phyloP scores from a whole-genome alignment of 2,329 filamentous ascomycete genomes.

The Nemania sp. region DNA sequence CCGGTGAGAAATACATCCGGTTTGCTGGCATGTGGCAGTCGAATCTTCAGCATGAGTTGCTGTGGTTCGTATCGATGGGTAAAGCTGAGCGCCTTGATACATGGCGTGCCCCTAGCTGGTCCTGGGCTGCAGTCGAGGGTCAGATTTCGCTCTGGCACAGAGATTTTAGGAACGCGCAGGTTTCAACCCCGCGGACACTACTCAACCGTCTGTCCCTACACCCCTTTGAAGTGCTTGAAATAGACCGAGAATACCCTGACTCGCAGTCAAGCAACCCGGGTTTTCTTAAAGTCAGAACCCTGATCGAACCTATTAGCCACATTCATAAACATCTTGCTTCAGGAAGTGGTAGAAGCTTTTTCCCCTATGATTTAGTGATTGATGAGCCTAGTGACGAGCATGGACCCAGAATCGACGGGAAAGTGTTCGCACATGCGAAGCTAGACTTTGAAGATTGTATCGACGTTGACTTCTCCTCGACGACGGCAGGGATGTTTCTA shows the following conservation, averaged over 20 bases:
- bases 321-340: neutral
- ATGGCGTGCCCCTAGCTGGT: slow-evolving; percentile 30
- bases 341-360: slow-evolving; percentile 7
- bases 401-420: neutral
- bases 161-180: slow-evolving; percentile 11
- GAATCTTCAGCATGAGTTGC: slow-evolving; percentile 22
- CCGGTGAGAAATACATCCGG: slow-evolving; percentile 18
- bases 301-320: slow-evolving; percentile 9
- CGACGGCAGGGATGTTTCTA: neutral
- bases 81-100: slow-evolving; percentile 1
- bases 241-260: slow-evolving; percentile 10
- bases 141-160: slow-evolving; percentile 21
- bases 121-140: slow-evolving; percentile 29
- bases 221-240: slow-evolving; percentile 18
- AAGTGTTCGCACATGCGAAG: slow-evolving; percentile 14
- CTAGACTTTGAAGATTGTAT: slow-evolving; percentile 11
- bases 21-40: slow-evolving; percentile 26
- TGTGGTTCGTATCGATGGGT: slow-evolving; percentile 16
- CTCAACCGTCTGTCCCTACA: slow-evolving; percentile 6
- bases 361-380: slow-evolving; percentile 14
- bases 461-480: neutral
- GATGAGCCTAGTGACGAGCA: neutral
- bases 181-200: slow-evolving; percentile 4
- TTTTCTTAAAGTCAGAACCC: slow-evolving; percentile 19
- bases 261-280: slow-evolving; percentile 9